Evolutionary conservation across 129 eudicot species (phyloP).

Genomic region (Flaveria brownii): DNA sequence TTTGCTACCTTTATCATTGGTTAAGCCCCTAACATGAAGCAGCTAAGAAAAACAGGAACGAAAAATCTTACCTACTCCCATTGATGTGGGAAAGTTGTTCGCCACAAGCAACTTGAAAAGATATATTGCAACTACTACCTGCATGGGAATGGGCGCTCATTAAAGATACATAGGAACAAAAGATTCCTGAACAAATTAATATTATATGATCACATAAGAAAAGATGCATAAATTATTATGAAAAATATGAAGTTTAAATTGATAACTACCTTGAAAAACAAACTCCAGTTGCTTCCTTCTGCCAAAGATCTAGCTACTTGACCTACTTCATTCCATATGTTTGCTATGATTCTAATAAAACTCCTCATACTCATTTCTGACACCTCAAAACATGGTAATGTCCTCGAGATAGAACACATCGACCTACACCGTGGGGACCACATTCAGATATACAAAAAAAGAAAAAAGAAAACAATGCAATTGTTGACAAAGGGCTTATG

Average conservation of each 20-base stretch:
- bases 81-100: slow-evolving; percentile 51
- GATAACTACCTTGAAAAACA: slow-evolving; percentile 62
- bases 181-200: background rate
- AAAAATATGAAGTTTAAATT: slow-evolving; percentile 17
- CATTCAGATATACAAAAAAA: slow-evolving; percentile 8
- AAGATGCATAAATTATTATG: background rate
- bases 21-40: background rate
- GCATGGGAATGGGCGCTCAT: slow-evolving; percentile 24
- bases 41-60: background rate
- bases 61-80: slow-evolving; percentile 64
- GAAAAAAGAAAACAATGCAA: background rate
- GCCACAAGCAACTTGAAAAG: slow-evolving; percentile 55
- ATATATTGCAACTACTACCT: slow-evolving; percentile 56
- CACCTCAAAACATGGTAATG: slow-evolving; percentile 61
- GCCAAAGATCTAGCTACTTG: slow-evolving; percentile 49
- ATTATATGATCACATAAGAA: background rate
- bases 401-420: slow-evolving; percentile 50
- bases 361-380: slow-evolving; percentile 55
- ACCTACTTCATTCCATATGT: slow-evolving; percentile 48
- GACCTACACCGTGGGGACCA: slow-evolving; percentile 46
- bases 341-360: slow-evolving; percentile 37
- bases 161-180: slow-evolving; percentile 22
- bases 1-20: background rate
- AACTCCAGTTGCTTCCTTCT: slow-evolving; percentile 70
- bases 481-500: slow-evolving; percentile 18